Percentiles rank a stretch among this genome's conserved stretches.
Evolutionary conservation across 2,329 filamentous ascomycete species (phyloP).

Genomic region (Ceratocystis colombiana): DNA sequence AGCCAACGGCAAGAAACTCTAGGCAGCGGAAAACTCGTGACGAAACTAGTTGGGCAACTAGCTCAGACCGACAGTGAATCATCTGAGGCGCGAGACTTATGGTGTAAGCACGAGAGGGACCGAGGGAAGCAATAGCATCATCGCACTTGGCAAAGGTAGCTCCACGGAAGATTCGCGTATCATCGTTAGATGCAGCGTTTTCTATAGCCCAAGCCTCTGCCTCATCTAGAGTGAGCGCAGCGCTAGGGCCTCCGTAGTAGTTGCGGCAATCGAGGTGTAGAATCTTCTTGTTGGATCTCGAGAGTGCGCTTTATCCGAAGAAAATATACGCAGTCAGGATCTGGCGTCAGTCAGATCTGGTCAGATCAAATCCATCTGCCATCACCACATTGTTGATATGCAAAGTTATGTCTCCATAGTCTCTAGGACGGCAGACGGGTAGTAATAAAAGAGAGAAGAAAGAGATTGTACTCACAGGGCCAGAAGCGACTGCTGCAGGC

Average conservation of each 20-base stretch:
- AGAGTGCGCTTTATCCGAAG: constrained; percentile 60
- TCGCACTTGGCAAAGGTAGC: constrained; percentile 33
- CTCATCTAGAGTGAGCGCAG: constrained; percentile 75
- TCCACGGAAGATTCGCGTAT: constrained; percentile 32
- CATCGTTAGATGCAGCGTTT: constrained; percentile 30
- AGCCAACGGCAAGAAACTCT: constrained; percentile 86
- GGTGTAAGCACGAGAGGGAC: constrained; percentile 60
- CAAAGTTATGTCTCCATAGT: constrained; percentile 28
- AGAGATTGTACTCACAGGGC: constrained; percentile 52
- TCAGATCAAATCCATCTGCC: constrained; percentile 20
- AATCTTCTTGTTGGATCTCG: constrained; percentile 81
- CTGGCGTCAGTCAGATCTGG: constrained; percentile 56
- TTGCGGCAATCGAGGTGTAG: constrained; percentile 80
- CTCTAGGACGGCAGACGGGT: constrained; percentile 32
- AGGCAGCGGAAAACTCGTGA: constrained; percentile 81
- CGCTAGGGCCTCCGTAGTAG: constrained; percentile 80
- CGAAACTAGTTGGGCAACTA: constrained; percentile 73
- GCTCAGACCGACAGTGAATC: constrained; percentile 69
- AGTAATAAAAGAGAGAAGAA: constrained; percentile 19
- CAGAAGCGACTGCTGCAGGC: constrained; percentile 67
- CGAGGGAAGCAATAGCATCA: constrained; percentile 42
- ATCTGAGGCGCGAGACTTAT: constrained; percentile 76
- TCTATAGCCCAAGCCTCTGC: constrained; percentile 55
- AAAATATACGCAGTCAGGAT: constrained; percentile 34
- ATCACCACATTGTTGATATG: constrained; percentile 20